phyloP scores from a whole-genome alignment of 352 stramenopile genomes.

The Phytophthora pinifolia region DNA sequence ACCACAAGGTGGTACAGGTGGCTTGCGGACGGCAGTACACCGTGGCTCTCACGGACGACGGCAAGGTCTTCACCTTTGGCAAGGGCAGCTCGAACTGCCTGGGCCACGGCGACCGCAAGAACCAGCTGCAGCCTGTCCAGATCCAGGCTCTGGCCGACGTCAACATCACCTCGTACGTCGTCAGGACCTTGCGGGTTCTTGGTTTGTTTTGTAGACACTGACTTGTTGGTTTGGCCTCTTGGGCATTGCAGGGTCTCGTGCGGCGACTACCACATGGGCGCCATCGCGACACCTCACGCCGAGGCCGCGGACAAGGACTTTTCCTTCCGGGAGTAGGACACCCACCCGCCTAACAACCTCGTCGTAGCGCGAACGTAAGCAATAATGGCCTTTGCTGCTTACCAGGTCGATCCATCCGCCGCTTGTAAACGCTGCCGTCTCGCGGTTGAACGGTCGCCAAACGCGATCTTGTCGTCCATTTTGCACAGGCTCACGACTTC shows the following conservation, averaged over 20 bases:
- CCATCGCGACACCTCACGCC: slow-evolving; percentile 72
- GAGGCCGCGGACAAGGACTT: slow-evolving; percentile 80
- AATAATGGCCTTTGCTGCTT: slow-evolving; percentile 16
- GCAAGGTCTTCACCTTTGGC: slow-evolving; percentile 88
- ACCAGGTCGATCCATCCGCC: neutral
- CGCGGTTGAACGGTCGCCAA: slow-evolving; percentile 13
- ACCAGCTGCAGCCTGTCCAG: slow-evolving; percentile 86
- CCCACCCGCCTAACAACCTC: neutral
- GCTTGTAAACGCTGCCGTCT: neutral
- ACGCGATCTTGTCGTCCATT: slow-evolving; percentile 21
- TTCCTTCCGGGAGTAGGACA: slow-evolving; percentile 61
- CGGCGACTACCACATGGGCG: slow-evolving; percentile 87
- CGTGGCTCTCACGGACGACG: slow-evolving; percentile 66
- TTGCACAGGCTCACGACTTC: neutral
- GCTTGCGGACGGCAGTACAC: slow-evolving; percentile 86
- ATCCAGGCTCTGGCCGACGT: slow-evolving; percentile 62
- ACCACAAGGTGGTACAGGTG: slow-evolving; percentile 78
- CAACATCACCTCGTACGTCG: slow-evolving; percentile 63
- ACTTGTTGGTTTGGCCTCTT: slow-evolving; percentile 5
- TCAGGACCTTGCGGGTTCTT: neutral
- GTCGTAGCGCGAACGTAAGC: slow-evolving; percentile 17
- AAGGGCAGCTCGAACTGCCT: slow-evolving; percentile 88
- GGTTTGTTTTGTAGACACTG: neutral
- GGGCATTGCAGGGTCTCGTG: slow-evolving; percentile 59
- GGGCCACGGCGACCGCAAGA: slow-evolving; percentile 87